Percentiles rank a stretch among this genome's conserved stretches.
These are phyloP conservation scores for Emmonsia crescens DNA, from an alignment of 2,329 filamentous ascomycete species.

Conservation along the genomic window DNA sequence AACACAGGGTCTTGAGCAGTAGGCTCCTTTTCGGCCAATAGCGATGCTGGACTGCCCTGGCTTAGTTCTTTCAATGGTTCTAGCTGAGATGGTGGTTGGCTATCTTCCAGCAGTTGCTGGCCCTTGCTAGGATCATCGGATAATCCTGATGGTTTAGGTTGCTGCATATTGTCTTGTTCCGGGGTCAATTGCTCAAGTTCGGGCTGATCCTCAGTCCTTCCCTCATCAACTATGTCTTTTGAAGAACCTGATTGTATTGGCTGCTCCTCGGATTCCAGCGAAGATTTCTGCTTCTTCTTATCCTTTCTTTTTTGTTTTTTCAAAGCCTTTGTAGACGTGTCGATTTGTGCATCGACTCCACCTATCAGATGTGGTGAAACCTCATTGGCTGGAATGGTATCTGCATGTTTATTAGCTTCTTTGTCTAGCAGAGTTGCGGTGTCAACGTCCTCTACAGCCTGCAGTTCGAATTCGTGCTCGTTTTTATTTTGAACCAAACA, in stretches of 20 bases:
- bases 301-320: conserved; percentile 21
- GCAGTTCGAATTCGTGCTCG: conserved; percentile 2
- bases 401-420: not conserved
- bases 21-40: not conserved
- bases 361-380: conserved; percentile 12
- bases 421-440: not conserved
- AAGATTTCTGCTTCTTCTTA: conserved; percentile 15
- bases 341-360: conserved; percentile 3
- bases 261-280: conserved; percentile 1
- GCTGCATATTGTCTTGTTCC: not conserved
- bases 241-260: not conserved
- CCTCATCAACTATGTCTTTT: not conserved
- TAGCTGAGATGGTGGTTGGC: not conserved
- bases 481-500: not conserved
- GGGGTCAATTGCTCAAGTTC: not conserved
- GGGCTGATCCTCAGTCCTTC: not conserved
- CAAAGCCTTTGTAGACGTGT: conserved; percentile 4
- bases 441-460: not conserved
- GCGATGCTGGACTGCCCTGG: not conserved
- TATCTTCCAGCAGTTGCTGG: not conserved
- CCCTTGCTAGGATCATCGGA: not conserved
- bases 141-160: not conserved
- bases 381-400: conserved; percentile 10
- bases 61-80: not conserved
- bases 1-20: not conserved